Evolutionary conservation across 2,329 filamentous ascomycete genomes (phyloP).

Genomic region (Coniosporium tulheliwenetii): DNA sequence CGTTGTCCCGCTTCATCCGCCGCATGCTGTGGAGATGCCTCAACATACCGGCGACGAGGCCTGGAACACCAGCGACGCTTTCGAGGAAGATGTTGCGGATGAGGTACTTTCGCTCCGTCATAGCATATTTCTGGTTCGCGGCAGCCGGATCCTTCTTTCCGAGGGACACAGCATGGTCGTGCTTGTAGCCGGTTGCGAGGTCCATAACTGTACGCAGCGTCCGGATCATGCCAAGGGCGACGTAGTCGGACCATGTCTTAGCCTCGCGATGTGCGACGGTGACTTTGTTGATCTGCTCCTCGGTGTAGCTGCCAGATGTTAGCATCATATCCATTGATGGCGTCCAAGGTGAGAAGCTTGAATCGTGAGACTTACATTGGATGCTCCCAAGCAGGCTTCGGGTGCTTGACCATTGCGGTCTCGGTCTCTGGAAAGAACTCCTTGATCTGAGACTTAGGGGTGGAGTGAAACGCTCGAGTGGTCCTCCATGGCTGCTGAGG

Average conservation of each 20-base stretch:
- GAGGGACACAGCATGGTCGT: constrained; percentile 38
- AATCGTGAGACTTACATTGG: constrained; percentile 18
- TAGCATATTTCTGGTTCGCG: constrained; percentile 45
- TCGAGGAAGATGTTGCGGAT: constrained; percentile 86
- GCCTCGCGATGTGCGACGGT: constrained; percentile 62
- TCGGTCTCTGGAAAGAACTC: constrained; percentile 32
- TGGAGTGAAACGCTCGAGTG: constrained; percentile 25
- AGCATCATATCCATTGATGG: neutral
- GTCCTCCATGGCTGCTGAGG: constrained; percentile 11
- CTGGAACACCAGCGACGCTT: constrained; percentile 84
- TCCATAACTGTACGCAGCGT: constrained; percentile 70
- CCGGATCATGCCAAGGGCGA: constrained; percentile 64
- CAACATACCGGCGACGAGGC: constrained; percentile 93
- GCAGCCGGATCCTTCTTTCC: constrained; percentile 27
- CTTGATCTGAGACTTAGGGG: constrained; percentile 16
- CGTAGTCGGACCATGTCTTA: constrained; percentile 57
- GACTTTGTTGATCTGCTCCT: constrained; percentile 62
- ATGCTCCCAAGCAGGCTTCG: constrained; percentile 32
- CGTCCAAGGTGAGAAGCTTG: neutral
- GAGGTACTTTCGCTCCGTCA: constrained; percentile 81
- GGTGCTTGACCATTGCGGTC: constrained; percentile 27
- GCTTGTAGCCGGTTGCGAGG: constrained; percentile 62
- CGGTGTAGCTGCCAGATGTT: constrained; percentile 40
- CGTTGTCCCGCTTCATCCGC: constrained; percentile 80
- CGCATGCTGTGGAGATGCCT: constrained; percentile 74